phyloP scores from a whole-genome alignment of 495 filamentous ascomycete species.

The Parmelia sp. region DNA sequence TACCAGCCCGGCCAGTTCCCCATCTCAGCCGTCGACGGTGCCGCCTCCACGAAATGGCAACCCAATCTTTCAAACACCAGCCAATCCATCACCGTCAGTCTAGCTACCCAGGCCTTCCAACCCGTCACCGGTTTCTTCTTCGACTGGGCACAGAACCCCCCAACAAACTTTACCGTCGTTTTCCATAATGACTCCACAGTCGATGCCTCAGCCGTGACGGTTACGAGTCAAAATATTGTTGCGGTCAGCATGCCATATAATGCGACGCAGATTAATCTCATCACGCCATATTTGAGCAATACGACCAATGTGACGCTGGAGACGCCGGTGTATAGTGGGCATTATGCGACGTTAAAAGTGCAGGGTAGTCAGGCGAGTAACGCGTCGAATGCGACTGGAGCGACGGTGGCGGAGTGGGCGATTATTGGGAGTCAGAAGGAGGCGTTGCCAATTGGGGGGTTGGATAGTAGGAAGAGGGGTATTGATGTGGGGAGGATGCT shows the following conservation, averaged over 20 bases:
- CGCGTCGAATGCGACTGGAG: constrained; percentile 47
- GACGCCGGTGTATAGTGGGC: constrained; percentile 32
- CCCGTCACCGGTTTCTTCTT: constrained; percentile 51
- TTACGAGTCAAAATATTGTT: constrained; percentile 29
- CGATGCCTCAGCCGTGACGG: constrained; percentile 19
- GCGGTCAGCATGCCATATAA: constrained; percentile 37
- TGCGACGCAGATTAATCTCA: constrained; percentile 27
- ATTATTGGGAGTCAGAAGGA: constrained; percentile 37
- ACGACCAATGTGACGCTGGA: constrained; percentile 43
- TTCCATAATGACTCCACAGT: constrained; percentile 45
- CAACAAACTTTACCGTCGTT: constrained; percentile 48
- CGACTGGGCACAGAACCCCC: constrained; percentile 62
- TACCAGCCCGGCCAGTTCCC: constrained; percentile 68
- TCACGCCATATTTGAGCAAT: constrained; percentile 40
- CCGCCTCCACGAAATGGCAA: constrained; percentile 66
- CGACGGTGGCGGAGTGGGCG: constrained; percentile 69
- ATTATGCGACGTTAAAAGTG: constrained; percentile 43
- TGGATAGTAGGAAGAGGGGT: background rate
- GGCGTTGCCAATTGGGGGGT: background rate
- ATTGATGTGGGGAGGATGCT: background rate
- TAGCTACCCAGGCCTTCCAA: constrained; percentile 41
- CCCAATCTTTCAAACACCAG: constrained; percentile 46
- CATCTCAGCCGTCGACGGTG: constrained; percentile 62
- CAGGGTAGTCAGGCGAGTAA: constrained; percentile 48
- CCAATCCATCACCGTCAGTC: constrained; percentile 42